phyloP scores from a whole-genome alignment of 768 basidiomycete species.

The Gymnopilus junonius region DNA sequence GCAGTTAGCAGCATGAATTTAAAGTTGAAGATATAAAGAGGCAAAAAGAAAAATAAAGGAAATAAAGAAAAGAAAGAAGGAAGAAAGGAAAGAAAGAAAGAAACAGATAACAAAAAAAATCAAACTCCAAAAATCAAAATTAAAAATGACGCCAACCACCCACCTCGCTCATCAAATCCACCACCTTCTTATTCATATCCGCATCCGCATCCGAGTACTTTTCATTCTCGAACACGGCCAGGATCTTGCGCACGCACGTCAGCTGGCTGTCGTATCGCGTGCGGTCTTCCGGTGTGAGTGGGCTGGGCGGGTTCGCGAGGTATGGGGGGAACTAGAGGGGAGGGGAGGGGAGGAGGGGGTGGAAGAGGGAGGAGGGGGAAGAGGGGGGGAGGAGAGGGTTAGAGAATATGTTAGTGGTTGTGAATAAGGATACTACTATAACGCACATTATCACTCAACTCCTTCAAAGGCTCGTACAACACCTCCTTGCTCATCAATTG shows the following conservation, averaged over 20 bases:
- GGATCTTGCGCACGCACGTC: slow-evolving; percentile 55
- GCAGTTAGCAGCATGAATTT: too few species aligned
- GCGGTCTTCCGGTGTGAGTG: slow-evolving; percentile 61
- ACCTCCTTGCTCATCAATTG: slow-evolving; percentile 83
- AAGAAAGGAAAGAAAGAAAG: neutral
- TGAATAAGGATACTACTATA: too few species aligned
- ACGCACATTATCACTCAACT: slow-evolving; percentile 70
- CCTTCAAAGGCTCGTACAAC: slow-evolving; percentile 86
- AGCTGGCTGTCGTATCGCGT: slow-evolving; percentile 69
- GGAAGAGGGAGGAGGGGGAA: neutral
- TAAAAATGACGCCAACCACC: too few species aligned
- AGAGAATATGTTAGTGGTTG: too few species aligned
- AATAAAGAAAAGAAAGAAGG: neutral
- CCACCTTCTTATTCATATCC: slow-evolving; percentile 50
- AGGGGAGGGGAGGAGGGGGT: neutral
- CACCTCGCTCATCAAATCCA: slow-evolving; percentile 80
- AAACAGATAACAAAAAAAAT: too few species aligned
- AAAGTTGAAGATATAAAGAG: neutral
- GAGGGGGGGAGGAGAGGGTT: neutral
- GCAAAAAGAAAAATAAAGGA: neutral
- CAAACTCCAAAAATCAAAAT: too few species aligned
- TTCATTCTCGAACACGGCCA: slow-evolving; percentile 68
- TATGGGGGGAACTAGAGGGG: slow-evolving; percentile 73
- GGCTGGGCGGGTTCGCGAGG: slow-evolving; percentile 56
- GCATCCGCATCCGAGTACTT: slow-evolving; percentile 60